These are phyloP conservation scores for Neurospora sp. DNA, from an alignment of 495 filamentous ascomycete species.

Conservation along the genomic window DNA sequence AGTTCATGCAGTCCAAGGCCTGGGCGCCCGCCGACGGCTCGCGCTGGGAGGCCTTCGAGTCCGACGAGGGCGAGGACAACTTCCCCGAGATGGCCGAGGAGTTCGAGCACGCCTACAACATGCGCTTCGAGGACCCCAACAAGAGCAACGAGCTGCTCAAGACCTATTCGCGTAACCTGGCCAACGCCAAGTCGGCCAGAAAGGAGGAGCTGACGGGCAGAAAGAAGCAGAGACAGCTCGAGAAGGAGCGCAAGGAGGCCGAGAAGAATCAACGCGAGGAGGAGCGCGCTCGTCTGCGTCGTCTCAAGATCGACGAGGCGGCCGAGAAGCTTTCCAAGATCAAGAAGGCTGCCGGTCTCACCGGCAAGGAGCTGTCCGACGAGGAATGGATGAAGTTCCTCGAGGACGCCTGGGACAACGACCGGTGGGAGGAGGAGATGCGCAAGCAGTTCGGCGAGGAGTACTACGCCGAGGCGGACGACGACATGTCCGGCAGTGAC, in stretches of 20 bases:
- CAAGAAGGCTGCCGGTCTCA: slow-evolving; percentile 74
- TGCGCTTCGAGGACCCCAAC: slow-evolving; percentile 86
- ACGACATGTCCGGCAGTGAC: slow-evolving; percentile 30
- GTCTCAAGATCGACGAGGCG: slow-evolving; percentile 78
- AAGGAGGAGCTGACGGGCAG: slow-evolving; percentile 67
- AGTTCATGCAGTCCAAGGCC: slow-evolving; percentile 80
- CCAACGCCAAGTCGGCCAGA: slow-evolving; percentile 68
- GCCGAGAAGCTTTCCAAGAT: slow-evolving; percentile 74
- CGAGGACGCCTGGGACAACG: slow-evolving; percentile 76
- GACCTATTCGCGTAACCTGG: slow-evolving; percentile 78
- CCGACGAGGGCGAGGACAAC: slow-evolving; percentile 82
- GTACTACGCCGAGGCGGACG: slow-evolving; percentile 67
- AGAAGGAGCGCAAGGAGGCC: slow-evolving; percentile 63
- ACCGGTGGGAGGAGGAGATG: slow-evolving; percentile 85
- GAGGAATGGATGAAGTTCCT: slow-evolving; percentile 73
- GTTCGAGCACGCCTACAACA: slow-evolving; percentile 90
- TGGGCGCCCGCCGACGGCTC: slow-evolving; percentile 59
- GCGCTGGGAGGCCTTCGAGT: slow-evolving; percentile 70
- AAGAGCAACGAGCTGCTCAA: slow-evolving; percentile 73
- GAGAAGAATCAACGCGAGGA: slow-evolving; percentile 66
- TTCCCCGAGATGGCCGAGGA: slow-evolving; percentile 63
- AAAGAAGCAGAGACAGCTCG: slow-evolving; percentile 65
- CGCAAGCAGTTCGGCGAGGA: slow-evolving; percentile 70
- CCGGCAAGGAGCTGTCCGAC: slow-evolving; percentile 55
- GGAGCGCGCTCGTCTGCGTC: slow-evolving; percentile 73